Conservation (phyloP, 1,284 basidiomycete genomes). For the Sporisorium graminicola region DNA sequence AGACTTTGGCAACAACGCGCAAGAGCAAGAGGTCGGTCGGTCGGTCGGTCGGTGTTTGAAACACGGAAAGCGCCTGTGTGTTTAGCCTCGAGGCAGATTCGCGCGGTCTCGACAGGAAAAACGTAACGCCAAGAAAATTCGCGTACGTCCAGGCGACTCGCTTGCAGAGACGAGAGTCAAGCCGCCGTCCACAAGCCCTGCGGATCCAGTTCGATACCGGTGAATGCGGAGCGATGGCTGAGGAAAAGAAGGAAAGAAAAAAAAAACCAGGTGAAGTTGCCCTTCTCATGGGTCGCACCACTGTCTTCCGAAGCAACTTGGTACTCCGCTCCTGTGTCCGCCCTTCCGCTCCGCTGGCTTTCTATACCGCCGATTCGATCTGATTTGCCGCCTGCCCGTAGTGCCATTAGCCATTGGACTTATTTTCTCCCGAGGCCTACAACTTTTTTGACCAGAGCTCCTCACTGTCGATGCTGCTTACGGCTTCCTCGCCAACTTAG, state of each 20-base stretch:
- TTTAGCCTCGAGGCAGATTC: not conserved
- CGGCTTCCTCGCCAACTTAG: too few species aligned
- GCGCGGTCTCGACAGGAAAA: too few species aligned
- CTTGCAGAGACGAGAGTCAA: not conserved
- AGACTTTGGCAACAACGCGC: too few species aligned
- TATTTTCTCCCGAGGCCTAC: too few species aligned
- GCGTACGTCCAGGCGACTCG: not conserved
- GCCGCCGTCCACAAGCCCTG: not conserved
- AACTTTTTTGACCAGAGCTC: too few species aligned
- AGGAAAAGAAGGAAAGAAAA: not conserved
- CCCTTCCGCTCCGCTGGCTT: slow-evolving; percentile 26
- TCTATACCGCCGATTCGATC: slow-evolving; percentile 28
- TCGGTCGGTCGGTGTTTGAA: not conserved
- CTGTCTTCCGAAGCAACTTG: slow-evolving; percentile 23
- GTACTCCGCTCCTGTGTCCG: not conserved
- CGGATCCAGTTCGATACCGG: not conserved
- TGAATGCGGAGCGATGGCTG: not conserved
- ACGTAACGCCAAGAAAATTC: not conserved
- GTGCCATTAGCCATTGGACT: too few species aligned
- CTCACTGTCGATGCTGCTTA: too few species aligned
- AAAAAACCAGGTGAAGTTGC: too few species aligned
- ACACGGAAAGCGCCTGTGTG: not conserved
- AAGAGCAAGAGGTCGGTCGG: too few species aligned
- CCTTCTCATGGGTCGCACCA: slow-evolving; percentile 19
- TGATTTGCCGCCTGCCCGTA: not conserved